Percentiles rank a stretch among this genome's conserved stretches.
Evolutionary conservation across 75 land plant species (phyloP).

Genomic region (Sequoiadendron giganteum): DNA sequence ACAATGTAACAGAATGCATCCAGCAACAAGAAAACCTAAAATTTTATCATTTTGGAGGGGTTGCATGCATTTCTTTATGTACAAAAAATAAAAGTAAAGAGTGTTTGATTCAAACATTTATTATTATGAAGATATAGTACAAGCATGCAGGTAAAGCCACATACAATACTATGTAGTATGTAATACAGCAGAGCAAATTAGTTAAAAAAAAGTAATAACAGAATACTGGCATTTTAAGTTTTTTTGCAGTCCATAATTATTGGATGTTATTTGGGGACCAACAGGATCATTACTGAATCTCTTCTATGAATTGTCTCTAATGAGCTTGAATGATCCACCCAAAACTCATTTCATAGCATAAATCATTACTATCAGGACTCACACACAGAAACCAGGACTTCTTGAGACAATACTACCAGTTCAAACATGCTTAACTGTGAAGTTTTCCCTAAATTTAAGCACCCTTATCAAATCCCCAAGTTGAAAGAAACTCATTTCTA

Average conservation of each 20-base stretch:
- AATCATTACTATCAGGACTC: background rate
- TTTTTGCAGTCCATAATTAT: background rate
- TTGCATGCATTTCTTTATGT: background rate
- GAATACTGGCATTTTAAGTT: background rate
- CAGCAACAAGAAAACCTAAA: background rate
- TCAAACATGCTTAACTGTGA: background rate
- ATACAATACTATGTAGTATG: background rate
- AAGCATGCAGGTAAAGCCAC: background rate
- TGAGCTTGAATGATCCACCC: background rate
- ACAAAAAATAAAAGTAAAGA: background rate
- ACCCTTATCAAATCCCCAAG: background rate
- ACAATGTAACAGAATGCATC: background rate
- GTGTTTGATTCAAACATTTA: background rate
- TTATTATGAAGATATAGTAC: background rate
- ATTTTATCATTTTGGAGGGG: background rate
- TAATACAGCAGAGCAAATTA: background rate
- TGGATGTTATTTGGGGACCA: background rate
- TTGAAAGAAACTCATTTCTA: background rate
- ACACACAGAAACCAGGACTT: background rate
- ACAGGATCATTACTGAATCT: background rate
- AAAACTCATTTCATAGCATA: background rate
- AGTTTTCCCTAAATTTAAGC: background rate
- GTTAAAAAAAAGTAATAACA: background rate
- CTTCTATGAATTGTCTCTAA: background rate
- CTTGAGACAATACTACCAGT: too few relatives aligned